Base-by-base conservation (phyloP, 106 monocot genomes). In the Gastrodia elata region DNA sequence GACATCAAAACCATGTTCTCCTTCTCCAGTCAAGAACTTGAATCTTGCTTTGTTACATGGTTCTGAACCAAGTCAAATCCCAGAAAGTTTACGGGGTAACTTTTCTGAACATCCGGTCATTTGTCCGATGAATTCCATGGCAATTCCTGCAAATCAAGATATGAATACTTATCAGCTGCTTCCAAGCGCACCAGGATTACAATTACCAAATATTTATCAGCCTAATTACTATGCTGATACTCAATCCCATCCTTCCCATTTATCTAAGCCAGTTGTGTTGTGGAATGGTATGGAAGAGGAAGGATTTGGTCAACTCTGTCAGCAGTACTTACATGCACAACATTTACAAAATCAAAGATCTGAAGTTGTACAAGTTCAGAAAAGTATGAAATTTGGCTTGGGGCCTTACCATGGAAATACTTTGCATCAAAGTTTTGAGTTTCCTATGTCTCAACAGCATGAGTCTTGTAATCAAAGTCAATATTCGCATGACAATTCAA, bases 331-430 rank as follows among this genome's bases (percentile, higher is more conserved):
- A 32, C 43, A 70, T 24, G 26, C 44, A 22, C 52, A 70, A 38
- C 38, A 70, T 9, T 39, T 71, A n/a, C 71, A 78, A 16, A 78
- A 64, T 7, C 70, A 70, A 26, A 55, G 26, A 69, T 24, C 77
- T 58, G 58, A 58, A 28, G 15, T 71, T 6, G 9, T 36, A 67
- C 75, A 75, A 75, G 30, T 36, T 41, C 27, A 6, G 41, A 77
- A 20, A 59, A 39, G 32, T 55, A 70, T 77, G 37, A 56, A 77
- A 39, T 70, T 26, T 25, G 76, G 69, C 15, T 38, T 41, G 13
- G 56, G 38, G 56, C 28, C 71, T 59, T 77, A 41, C 4, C 30
- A 34, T 71, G 58, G 48, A 41, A 77, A 49, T 40, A 25, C 25
- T 38, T 8, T 57, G 36, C 77, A 77, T 16, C 77, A 49, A 40